Base-by-base conservation (phyloP, 345 rosid genomes). In the Geranium brycei region DNA sequence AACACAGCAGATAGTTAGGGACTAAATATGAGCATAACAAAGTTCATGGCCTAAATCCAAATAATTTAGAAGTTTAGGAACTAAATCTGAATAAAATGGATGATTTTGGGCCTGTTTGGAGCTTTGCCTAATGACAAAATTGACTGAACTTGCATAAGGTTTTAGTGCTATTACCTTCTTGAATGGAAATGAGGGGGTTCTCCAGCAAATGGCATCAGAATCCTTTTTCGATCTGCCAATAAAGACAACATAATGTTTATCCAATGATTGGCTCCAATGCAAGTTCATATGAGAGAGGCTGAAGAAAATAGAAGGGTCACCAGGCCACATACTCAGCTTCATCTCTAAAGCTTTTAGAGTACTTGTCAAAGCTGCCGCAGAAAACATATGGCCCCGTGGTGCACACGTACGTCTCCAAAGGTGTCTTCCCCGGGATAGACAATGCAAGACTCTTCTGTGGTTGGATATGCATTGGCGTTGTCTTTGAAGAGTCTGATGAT, bases 161-260 rank as follows among this genome's bases (percentile, higher is more conserved):
- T 23, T 23, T 23, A 23, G 28, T 23, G 28, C 28, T 23, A 35
- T 78, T 80, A 86, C 95, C 95, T 86, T 81, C 66, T 68, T 69
- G 58, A 71, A 19, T 1, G 83, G 80, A 73, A 78, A 73, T 23
- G 63, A 53, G 0, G 87, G 83, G 47, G 85, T 84, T 74, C 81
- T 83, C 96, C 95, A 87, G 66, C 96, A 81, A 65, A 82, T 77
- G n/a, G 78, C 62, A 63, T 69, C 74, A 1, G 84, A 65, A 58
- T 71, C 69, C 69, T 83, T 85, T 72, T 73, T 76, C 53, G 16
- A 2, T 66, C 96, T 88, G 89, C 79, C 62, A 58, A 64, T 74
- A 71, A 58, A 31, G 67, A 47, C 17, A 60, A 60, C 61, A 59
- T 59, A 59, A 19, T 59, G 7, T 15, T 59, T 19, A 59, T 19